Base-by-base conservation (phyloP, 129 eudicot species). In the Solidago caesia region DNA sequence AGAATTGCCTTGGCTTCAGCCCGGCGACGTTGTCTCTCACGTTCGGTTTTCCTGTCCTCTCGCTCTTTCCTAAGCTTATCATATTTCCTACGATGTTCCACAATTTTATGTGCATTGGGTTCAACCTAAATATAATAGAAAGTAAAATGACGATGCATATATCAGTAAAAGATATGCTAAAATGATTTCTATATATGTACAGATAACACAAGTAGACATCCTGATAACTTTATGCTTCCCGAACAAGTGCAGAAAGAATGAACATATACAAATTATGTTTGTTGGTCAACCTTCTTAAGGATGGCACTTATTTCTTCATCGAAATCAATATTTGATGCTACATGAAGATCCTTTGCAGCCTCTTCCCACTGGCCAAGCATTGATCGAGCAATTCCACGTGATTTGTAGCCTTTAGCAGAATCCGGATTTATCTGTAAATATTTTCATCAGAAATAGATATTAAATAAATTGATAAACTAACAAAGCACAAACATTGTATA, bases 351-450 rank as follows among this genome's bases (percentile, higher is more conserved):
- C 73, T 91, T 95, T 16, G 97, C 99, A 71, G 99, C 94, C 60
- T 87, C 91, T 85, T 82, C 90, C 97, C 99, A 91, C 53, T 85
- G 89, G 27, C 99, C 97, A 70, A 95, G 95, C 95, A 91, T 82
- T 42, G 99, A 83, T 48, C 82, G 84, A 14, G 99, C 99, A 76
- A 95, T 91, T 75, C 99, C 99, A 43, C 99, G 89, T 16, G 97
- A 71, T 70, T 95, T 95, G 77, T 95, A 91, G 10, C 99, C 99
- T 79, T 95, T 95, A 51, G 97, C 99, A 76, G 99, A 95, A 81
- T 95, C 97, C 15, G 96, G 96, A 79, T 95, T 91, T 48, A 91
- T 87, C 99, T 91, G 82, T n/a, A 64, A 26, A 70, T 33, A 27
- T 25, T 33, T 33, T 9, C 21, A 15, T 44, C n/a, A 9, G 15